Conservation (phyloP, 1,139 yeast species). For the Groenewaldozyma auringiensis region DNA sequence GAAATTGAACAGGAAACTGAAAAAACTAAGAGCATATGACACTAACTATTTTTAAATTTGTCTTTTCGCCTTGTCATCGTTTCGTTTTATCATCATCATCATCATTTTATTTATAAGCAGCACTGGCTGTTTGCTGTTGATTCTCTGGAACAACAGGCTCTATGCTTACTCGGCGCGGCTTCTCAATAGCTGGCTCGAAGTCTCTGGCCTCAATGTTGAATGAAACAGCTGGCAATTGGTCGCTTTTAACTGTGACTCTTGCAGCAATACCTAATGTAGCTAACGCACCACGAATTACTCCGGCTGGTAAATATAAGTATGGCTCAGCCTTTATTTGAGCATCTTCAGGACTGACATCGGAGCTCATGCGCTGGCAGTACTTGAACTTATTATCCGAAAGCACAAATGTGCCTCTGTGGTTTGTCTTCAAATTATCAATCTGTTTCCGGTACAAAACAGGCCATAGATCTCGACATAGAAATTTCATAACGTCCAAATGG, state of each 20-base stretch:
- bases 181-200: too few species aligned
- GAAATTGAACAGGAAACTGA: too few species aligned
- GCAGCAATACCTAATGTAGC: slow-evolving; percentile 64
- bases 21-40: too few species aligned
- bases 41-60: too few species aligned
- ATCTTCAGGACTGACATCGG: slow-evolving; percentile 27
- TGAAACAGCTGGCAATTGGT: slow-evolving; percentile 54
- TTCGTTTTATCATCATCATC: too few species aligned
- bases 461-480: slow-evolving; percentile 91
- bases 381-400: slow-evolving; percentile 60
- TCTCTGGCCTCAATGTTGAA: slow-evolving; percentile 71
- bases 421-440: slow-evolving; percentile 85
- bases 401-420: slow-evolving; percentile 80
- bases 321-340: slow-evolving; percentile 29
- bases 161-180: too few species aligned
- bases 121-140: too few species aligned
- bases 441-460: slow-evolving; percentile 69
- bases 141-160: too few species aligned
- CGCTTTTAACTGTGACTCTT: slow-evolving; percentile 55
- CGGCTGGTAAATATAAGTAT: slow-evolving; percentile 75
- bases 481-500: slow-evolving; percentile 76
- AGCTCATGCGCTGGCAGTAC: slow-evolving; percentile 48
- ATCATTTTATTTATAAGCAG: too few species aligned
- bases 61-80: too few species aligned
- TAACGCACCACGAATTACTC: slow-evolving; percentile 73